phyloP scores from a whole-genome alignment of 768 basidiomycete species.

The Tremella mesenterica region DNA sequence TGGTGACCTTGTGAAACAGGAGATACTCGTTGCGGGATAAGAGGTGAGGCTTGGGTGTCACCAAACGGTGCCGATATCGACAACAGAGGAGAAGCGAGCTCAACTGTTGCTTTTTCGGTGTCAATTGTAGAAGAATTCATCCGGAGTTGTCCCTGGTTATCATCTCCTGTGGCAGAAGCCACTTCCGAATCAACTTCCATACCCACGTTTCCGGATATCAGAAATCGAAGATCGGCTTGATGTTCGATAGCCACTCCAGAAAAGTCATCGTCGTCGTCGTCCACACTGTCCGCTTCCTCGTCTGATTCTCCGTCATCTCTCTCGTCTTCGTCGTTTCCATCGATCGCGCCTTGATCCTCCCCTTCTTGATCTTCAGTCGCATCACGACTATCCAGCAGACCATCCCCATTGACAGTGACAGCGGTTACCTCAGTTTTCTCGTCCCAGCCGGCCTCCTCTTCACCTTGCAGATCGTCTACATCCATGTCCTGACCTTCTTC shows the following conservation, averaged over 20 bases:
- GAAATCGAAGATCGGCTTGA: neutral
- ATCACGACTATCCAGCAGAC: neutral
- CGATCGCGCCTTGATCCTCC: conserved; percentile 11
- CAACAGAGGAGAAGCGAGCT: neutral
- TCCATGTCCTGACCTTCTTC: neutral
- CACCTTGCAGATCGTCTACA: neutral
- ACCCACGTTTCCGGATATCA: conserved; percentile 1
- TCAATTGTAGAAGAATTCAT: conserved; percentile 34
- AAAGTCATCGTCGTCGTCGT: conserved; percentile 24
- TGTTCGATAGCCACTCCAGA: neutral
- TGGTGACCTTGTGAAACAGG: too few species aligned
- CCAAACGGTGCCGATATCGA: too few species aligned
- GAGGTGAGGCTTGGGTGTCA: too few species aligned
- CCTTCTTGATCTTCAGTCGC: conserved; percentile 10
- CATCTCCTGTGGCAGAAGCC: neutral
- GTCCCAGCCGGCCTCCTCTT: neutral
- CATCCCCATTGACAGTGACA: neutral
- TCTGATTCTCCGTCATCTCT: conserved; percentile 14
- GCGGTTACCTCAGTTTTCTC: neutral
- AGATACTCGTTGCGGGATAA: too few species aligned
- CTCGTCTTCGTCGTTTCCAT: neutral
- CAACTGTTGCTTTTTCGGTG: conserved; percentile 8
- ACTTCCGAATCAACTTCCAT: conserved; percentile 5
- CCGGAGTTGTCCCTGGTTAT: too few species aligned
- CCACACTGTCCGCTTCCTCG: conserved; percentile 29